phyloP scores from a whole-genome alignment of 345 rosid genomes.

The Eucalyptus melliodora region DNA sequence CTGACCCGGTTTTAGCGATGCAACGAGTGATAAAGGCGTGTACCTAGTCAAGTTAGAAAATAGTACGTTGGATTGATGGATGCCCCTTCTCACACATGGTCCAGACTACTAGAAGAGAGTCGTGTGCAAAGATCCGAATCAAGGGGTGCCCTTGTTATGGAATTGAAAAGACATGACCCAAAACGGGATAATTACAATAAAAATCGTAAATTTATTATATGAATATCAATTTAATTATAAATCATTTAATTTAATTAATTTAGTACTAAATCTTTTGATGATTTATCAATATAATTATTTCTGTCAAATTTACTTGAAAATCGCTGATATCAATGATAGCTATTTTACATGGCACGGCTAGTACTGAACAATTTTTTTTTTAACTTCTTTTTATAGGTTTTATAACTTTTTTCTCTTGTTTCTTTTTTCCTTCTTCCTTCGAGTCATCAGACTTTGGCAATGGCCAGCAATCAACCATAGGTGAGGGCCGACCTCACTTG shows the following conservation, averaged over 20 bases:
- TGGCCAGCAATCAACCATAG: fast-evolving
- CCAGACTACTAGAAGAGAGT: neutral
- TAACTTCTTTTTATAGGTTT: fast-evolving
- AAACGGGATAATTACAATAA: neutral
- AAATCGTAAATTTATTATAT: too few relatives aligned
- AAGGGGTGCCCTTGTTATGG: neutral
- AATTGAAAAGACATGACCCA: neutral
- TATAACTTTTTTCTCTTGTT: too few relatives aligned
- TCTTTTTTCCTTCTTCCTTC: neutral
- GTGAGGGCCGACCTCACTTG: fast-evolving
- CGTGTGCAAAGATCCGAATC: neutral
- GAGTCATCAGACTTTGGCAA: fast-evolving
- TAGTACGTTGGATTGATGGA: neutral
- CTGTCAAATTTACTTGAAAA: fast-evolving
- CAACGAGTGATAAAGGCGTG: neutral
- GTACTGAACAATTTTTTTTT: fast-evolving
- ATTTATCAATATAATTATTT: too few relatives aligned
- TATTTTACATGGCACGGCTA: fast-evolving
- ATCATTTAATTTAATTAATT: fast-evolving
- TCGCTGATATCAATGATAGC: fast-evolving
- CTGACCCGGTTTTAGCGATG: neutral
- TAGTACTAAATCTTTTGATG: fast-evolving
- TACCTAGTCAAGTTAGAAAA: neutral
- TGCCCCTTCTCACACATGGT: neutral
- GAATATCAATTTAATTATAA: too few relatives aligned